These are phyloP conservation scores for Dioscorea alata DNA, from an alignment of 106 monocot species.

Conservation along the genomic window DNA sequence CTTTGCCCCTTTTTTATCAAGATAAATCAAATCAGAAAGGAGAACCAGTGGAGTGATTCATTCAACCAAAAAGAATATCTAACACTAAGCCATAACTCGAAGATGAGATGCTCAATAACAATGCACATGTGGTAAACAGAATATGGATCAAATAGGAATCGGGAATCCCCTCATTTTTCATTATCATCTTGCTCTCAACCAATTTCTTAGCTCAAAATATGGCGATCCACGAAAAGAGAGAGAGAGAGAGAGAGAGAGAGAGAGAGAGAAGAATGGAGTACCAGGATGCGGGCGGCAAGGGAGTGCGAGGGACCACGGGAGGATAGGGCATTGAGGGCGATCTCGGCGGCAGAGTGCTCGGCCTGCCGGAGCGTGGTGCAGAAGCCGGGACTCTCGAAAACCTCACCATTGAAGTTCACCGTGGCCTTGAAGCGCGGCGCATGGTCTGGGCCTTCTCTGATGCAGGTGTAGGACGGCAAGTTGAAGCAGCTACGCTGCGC, in stretches of 20 bases:
- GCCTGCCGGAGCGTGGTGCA: constrained; percentile 90
- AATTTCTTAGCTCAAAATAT: too few relatives aligned
- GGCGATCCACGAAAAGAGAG: background rate
- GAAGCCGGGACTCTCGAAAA: constrained; percentile 80
- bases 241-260: background rate
- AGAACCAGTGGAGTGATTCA: too few relatives aligned
- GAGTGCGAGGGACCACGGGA: constrained; percentile 70
- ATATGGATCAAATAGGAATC: too few relatives aligned
- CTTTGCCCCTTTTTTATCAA: too few relatives aligned
- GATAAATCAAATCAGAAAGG: too few relatives aligned
- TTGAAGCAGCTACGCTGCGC: constrained; percentile 98
- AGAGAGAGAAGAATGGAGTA: constrained; percentile 4
- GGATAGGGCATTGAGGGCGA: constrained; percentile 72
- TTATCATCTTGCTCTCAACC: too few relatives aligned
- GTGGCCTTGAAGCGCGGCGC: constrained; percentile 86
- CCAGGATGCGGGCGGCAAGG: constrained; percentile 85
- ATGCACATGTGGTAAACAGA: too few relatives aligned
- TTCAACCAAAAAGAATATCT: too few relatives aligned
- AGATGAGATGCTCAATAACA: too few relatives aligned
- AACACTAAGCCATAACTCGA: too few relatives aligned
- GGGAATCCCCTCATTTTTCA: too few relatives aligned
- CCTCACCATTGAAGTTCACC: constrained; percentile 90
- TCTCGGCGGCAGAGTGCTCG: constrained; percentile 89
- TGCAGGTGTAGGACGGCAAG: constrained; percentile 80
- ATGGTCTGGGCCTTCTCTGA: constrained; percentile 90